Evolutionary conservation across 1,284 basidiomycete species (phyloP), one percentile per base, ranked within the genome.

Genomic region (Pulveroboletus sp.): DNA sequence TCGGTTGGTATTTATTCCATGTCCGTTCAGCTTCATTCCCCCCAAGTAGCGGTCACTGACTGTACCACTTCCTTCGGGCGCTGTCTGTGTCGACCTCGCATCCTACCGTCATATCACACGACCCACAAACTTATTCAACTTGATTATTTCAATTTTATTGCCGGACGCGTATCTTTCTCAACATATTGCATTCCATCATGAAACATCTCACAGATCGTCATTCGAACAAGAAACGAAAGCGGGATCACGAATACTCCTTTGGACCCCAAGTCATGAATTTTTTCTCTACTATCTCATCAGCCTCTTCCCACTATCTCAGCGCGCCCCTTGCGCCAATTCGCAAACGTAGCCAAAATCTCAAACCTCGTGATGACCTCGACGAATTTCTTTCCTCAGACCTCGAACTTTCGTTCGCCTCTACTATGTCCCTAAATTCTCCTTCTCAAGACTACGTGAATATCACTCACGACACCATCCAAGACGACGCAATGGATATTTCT

Each of bases 331-430:
- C 77, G 15, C 78, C 79, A 57, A 72, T 76, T 33, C 79, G 81
- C 64, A 83, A 84, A 69, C 76, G 72, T 46, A 69, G 70, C 54
- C 77, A 79, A 63, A 71, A 72, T 56, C 71, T 66, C 60, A 73
- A 69, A 47, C 67, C 72, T 45, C 72, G 70, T 56, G 78, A 83
- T 65, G 83, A 87, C 52, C 69, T 83, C 52, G 84, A 89, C 58
- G 82, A 86, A 42, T 86, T 85, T 69, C 77, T 86, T 45, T 84
- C 84, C 28, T 87, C 85, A 15, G 86, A 90, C 65, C 79, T 91
- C 43, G 89, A 92, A 67, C 76, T 84, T 42, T 92, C 89, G 18
- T 92, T 92, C 68, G 88, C 88, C 15, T 90, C 89, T 28, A 89
- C 81, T 60, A 85, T 92, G 71, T 91, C 89, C 9, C 75, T 92